These are phyloP conservation scores for Hypoxylon sp. DNA, from an alignment of 2,329 filamentous ascomycete genomes.

Conservation along the genomic window DNA sequence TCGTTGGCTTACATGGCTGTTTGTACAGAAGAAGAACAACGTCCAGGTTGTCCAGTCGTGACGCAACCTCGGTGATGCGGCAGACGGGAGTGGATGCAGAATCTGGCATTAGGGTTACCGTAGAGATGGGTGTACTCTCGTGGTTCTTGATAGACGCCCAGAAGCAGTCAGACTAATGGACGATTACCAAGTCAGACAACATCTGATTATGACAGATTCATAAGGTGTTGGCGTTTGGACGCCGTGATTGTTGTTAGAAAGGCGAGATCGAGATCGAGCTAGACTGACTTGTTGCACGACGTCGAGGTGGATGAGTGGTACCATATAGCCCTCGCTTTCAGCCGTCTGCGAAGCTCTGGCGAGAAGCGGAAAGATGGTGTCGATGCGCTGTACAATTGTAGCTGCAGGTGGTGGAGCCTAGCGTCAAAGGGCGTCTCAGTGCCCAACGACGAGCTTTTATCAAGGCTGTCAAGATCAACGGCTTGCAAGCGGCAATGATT, in stretches of 20 bases:
- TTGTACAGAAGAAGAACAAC: slow-evolving; percentile 85
- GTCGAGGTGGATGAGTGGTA: slow-evolving; percentile 45
- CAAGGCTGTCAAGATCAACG: slow-evolving; percentile 56
- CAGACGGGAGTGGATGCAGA: slow-evolving; percentile 32
- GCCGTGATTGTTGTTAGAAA: slow-evolving; percentile 33
- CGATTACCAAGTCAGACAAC: slow-evolving; percentile 27
- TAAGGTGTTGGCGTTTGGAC: slow-evolving; percentile 28
- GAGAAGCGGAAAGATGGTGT: slow-evolving; percentile 54
- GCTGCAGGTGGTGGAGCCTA: slow-evolving; percentile 55
- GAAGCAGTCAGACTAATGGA: slow-evolving; percentile 29
- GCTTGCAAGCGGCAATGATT: slow-evolving; percentile 48
- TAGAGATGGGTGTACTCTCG: slow-evolving; percentile 22
- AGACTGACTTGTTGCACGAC: slow-evolving; percentile 43
- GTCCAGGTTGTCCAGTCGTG: slow-evolving; percentile 87
- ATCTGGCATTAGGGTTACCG: slow-evolving; percentile 21
- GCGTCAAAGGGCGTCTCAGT: slow-evolving; percentile 63
- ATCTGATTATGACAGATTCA: slow-evolving; percentile 27
- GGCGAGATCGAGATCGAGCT: slow-evolving; percentile 47
- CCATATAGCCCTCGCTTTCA: slow-evolving; percentile 51
- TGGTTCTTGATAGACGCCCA: slow-evolving; percentile 29
- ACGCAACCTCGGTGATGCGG: slow-evolving; percentile 48
- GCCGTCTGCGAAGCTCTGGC: slow-evolving; percentile 43
- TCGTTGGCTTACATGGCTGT: slow-evolving; percentile 43
- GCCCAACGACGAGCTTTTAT: slow-evolving; percentile 63
- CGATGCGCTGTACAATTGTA: slow-evolving; percentile 66